Evolutionary conservation across 2,329 filamentous ascomycete species (phyloP).

Genomic region (Emericellopsis atlantica): DNA sequence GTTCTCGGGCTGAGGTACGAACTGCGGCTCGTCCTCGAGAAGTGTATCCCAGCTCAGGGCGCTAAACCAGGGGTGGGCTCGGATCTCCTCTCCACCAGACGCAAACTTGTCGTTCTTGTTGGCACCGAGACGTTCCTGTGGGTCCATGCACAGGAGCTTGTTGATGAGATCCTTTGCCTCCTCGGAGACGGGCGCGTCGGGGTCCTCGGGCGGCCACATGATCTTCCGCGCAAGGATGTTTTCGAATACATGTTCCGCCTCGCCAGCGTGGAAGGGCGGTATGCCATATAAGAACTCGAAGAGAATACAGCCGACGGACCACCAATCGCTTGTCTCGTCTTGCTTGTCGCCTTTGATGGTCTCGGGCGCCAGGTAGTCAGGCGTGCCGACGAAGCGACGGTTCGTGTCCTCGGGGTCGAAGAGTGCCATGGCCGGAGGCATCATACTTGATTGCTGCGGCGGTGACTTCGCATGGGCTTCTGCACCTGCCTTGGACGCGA

Average conservation of each 20-base stretch:
- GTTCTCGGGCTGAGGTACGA: slow-evolving; percentile 84
- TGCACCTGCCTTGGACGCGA: slow-evolving; percentile 14
- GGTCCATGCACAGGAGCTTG: slow-evolving; percentile 75
- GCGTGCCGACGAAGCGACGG: slow-evolving; percentile 88
- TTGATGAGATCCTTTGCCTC: slow-evolving; percentile 95
- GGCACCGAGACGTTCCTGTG: slow-evolving; percentile 68
- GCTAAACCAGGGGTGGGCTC: slow-evolving; percentile 77
- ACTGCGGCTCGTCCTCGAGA: slow-evolving; percentile 90
- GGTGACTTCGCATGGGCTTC: slow-evolving; percentile 14
- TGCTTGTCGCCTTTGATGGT: slow-evolving; percentile 92
- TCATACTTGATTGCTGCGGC: slow-evolving; percentile 47
- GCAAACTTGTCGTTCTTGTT: slow-evolving; percentile 73
- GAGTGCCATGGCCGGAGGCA: slow-evolving; percentile 84
- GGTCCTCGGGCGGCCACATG: slow-evolving; percentile 78
- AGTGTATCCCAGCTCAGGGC: slow-evolving; percentile 82
- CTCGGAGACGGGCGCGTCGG: slow-evolving; percentile 60
- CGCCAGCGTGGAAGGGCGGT: slow-evolving; percentile 83
- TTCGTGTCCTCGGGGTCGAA: slow-evolving; percentile 93
- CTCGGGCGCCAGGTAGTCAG: slow-evolving; percentile 92
- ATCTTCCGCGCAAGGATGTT: slow-evolving; percentile 87
- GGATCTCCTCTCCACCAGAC: slow-evolving; percentile 83
- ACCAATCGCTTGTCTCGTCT: slow-evolving; percentile 98
- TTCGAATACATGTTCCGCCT: slow-evolving; percentile 89
- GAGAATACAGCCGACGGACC: slow-evolving; percentile 96
- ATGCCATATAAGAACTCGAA: slow-evolving; percentile 93